A percentile compares a stretch with the other conserved stretches of the same genome.
These are phyloP conservation scores for Thelonectria olida DNA, from an alignment of 2,329 filamentous ascomycete genomes.

Conservation along the genomic window DNA sequence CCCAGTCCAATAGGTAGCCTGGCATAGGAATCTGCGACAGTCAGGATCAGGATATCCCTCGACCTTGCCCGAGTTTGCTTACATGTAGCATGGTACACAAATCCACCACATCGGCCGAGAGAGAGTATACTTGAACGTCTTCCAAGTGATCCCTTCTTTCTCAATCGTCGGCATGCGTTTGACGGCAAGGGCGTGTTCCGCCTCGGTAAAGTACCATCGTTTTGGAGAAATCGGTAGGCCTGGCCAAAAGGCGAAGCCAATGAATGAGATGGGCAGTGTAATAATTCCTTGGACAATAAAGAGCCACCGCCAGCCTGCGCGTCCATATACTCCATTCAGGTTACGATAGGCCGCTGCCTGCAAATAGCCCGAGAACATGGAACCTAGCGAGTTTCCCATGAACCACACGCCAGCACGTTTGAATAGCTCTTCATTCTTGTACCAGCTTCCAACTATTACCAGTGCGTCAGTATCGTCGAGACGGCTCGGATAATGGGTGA, in stretches of 20 bases:
- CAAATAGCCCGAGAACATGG: slow-evolving; percentile 40
- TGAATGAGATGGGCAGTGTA: slow-evolving; percentile 41
- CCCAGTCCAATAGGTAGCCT: slow-evolving; percentile 37
- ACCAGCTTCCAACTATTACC: slow-evolving; percentile 3
- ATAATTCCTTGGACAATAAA: slow-evolving; percentile 48
- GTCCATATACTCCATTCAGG: slow-evolving; percentile 50
- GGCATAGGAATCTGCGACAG: slow-evolving; percentile 32
- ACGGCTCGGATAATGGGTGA: not conserved
- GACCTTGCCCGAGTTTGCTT: not conserved
- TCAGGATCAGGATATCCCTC: slow-evolving; percentile 14
- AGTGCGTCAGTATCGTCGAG: not conserved
- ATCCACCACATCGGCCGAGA: slow-evolving; percentile 40
- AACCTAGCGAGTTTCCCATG: slow-evolving; percentile 42
- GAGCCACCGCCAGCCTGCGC: slow-evolving; percentile 55
- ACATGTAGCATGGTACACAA: slow-evolving; percentile 36
- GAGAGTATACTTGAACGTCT: slow-evolving; percentile 38
- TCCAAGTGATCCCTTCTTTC: slow-evolving; percentile 36
- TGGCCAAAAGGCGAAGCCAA: slow-evolving; percentile 42
- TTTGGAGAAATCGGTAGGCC: slow-evolving; percentile 35
- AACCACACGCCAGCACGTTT: slow-evolving; percentile 61
- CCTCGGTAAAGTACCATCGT: slow-evolving; percentile 36
- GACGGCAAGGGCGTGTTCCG: slow-evolving; percentile 33
- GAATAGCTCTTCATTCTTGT: slow-evolving; percentile 48
- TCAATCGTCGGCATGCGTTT: slow-evolving; percentile 32
- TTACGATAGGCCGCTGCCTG: slow-evolving; percentile 51